These are phyloP conservation scores for Spergularia marina DNA, from an alignment of 148 eudicot species.

Conservation along the genomic window DNA sequence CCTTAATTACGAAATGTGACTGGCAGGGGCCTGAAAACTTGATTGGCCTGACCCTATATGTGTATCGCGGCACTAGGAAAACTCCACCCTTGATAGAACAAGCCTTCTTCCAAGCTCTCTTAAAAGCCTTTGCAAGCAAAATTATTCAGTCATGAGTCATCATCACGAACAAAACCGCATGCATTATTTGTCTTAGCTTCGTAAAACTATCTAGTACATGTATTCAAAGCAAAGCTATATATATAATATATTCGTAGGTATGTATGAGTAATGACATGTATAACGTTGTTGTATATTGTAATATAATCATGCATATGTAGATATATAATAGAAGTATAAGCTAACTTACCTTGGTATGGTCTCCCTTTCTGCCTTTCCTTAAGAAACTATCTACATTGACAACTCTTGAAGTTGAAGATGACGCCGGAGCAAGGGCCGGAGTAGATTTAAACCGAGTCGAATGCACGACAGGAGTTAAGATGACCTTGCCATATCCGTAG, in stretches of 20 bases:
- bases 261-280: background rate
- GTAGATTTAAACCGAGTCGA: background rate
- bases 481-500: background rate
- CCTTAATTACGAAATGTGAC: constrained; percentile 43
- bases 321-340: background rate
- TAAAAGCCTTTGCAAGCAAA: constrained; percentile 49
- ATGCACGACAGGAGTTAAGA: background rate
- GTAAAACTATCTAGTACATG: background rate
- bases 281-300: background rate
- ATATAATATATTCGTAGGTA: too few relatives aligned
- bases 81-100: constrained; percentile 43
- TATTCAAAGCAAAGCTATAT: background rate
- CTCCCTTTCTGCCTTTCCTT: constrained; percentile 28
- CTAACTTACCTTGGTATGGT: constrained; percentile 40
- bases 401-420: constrained; percentile 18
- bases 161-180: too few relatives aligned
- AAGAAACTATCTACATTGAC: constrained; percentile 48
- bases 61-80: constrained; percentile 55
- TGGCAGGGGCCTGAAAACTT: constrained; percentile 74
- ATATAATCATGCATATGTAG: background rate
- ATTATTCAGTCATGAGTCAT: too few relatives aligned
- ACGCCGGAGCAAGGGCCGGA: constrained; percentile 19
- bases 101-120: constrained; percentile 66
- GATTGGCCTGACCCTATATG: constrained; percentile 60
- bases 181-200: too few relatives aligned